Evolutionary conservation across 2,329 filamentous ascomycete genomes (phyloP).

Genomic region (Cryphonectria nitschkei): DNA sequence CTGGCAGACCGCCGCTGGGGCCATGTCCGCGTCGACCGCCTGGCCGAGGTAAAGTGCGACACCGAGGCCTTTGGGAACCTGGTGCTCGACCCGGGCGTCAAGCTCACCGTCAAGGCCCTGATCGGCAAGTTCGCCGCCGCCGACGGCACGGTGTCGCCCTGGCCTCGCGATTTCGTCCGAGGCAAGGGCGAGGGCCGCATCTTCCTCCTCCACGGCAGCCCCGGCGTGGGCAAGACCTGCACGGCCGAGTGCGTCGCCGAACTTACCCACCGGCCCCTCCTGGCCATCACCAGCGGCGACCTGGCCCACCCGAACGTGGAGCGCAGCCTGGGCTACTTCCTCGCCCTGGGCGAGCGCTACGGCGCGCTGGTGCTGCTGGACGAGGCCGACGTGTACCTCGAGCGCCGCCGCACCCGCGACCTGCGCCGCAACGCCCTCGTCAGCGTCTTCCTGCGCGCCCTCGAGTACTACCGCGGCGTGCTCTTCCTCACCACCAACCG

Average conservation of each 20-base stretch:
- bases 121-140: constrained; percentile 51
- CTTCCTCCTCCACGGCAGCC: constrained; percentile 55
- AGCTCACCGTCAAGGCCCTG: constrained; percentile 50
- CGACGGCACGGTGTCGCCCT: constrained; percentile 46
- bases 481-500: constrained; percentile 57
- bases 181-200: constrained; percentile 56
- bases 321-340: constrained; percentile 48
- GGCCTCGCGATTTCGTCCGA: constrained; percentile 52
- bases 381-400: constrained; percentile 64
- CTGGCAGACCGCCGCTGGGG: constrained; percentile 51
- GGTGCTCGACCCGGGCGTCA: constrained; percentile 53
- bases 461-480: constrained; percentile 56
- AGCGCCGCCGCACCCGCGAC: constrained; percentile 50
- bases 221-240: constrained; percentile 61
- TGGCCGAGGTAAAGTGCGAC: constrained; percentile 47
- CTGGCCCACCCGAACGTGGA: constrained; percentile 48
- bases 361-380: constrained; percentile 59
- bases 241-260: constrained; percentile 60
- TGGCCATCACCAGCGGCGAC: constrained; percentile 55
- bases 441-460: constrained; percentile 52
- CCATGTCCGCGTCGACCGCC: constrained; percentile 44
- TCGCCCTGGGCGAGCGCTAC: constrained; percentile 53
- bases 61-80: constrained; percentile 55
- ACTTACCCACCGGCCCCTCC: constrained; percentile 53
- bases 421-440: constrained; percentile 53